Evolutionary conservation across 169 alveolate species (phyloP), one percentile per base, ranked within the genome.

Genomic region (Eimeria maxima): DNA sequence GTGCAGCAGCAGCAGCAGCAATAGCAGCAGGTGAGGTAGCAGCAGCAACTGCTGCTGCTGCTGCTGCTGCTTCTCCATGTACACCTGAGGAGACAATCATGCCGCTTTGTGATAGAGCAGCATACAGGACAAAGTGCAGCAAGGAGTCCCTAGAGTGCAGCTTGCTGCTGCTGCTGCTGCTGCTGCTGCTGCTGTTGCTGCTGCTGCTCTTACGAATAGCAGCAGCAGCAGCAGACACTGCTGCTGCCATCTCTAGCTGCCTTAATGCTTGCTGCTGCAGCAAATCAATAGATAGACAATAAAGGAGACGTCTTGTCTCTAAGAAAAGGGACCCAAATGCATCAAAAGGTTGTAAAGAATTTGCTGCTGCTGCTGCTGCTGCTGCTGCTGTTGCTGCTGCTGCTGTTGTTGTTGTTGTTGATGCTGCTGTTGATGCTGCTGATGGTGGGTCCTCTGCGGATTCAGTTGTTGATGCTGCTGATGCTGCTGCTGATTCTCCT

Each of bases 241-340:
- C 91, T 50, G 86, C 42, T 6, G 81, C 63, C 33, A 92, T 63
- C n/a, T 73, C 81, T 10, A 78, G 87, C 11, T 76, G 80, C 44
- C 86, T 73, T 29, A 92, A 55, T n/a, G 96, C 96, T 45, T 92
- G 96, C 81, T 92, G 92, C 67, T 60, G 91, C 60, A 92, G 96
- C 67, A 92, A 50, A 78, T 92, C 96, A 29, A 92, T 16, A n/a
- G 57, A 33, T n/a, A 55, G 13, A 44, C 96, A 92, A 16, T 20
- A 20, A 13, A 38, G 38, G 29, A 65, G 22, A 2, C 96, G 83
- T 14, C 92, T 73, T 11, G 76, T 3, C 22, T 57, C 71, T 1
- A 22, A 60, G 71, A 80, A 76, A 44, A 92, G 71, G 24, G 76
- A 53, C 55, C 71, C 87, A 86, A 92, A 92, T 33, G 93, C 92